Percentiles rank a stretch among this genome's conserved stretches.
Evolutionary conservation across 345 rosid species (phyloP).

Genomic region (Cardamine occulta): DNA sequence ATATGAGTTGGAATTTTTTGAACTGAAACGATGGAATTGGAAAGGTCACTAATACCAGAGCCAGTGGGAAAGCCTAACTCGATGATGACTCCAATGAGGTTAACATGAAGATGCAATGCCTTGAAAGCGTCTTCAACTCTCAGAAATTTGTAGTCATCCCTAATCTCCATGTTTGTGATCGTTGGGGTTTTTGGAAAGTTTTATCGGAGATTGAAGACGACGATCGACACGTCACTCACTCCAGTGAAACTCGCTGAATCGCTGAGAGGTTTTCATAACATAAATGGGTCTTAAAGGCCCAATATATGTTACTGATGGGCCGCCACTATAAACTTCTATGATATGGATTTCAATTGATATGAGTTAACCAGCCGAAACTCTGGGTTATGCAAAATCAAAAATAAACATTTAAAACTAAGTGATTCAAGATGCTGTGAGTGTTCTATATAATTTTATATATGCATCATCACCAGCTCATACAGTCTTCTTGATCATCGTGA

Average conservation of each 20-base stretch:
- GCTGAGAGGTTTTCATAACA: background rate
- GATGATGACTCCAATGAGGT: conserved; percentile 42
- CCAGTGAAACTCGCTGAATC: background rate
- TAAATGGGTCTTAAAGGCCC: conserved; percentile 19
- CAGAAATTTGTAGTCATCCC: conserved; percentile 40
- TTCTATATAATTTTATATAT: conserved; percentile 13
- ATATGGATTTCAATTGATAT: too few species aligned
- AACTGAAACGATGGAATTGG: background rate
- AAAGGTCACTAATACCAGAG: conserved; percentile 20
- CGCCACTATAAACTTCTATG: too few species aligned
- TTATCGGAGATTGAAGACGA: background rate
- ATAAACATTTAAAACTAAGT: conserved; percentile 11
- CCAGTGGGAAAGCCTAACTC: conserved; percentile 18
- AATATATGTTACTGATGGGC: background rate
- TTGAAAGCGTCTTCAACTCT: conserved; percentile 36
- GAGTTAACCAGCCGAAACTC: background rate
- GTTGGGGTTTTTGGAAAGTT: conserved; percentile 7
- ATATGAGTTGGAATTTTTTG: background rate
- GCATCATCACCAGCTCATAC: conserved; percentile 36
- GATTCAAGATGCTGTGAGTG: conserved; percentile 32
- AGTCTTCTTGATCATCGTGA: conserved; percentile 31
- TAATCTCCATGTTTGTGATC: conserved; percentile 35
- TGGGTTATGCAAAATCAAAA: background rate
- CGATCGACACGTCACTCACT: conserved; percentile 27
- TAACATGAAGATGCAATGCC: conserved; percentile 35